phyloP scores from a whole-genome alignment of 345 rosid species.

The Physaria fendleri region DNA sequence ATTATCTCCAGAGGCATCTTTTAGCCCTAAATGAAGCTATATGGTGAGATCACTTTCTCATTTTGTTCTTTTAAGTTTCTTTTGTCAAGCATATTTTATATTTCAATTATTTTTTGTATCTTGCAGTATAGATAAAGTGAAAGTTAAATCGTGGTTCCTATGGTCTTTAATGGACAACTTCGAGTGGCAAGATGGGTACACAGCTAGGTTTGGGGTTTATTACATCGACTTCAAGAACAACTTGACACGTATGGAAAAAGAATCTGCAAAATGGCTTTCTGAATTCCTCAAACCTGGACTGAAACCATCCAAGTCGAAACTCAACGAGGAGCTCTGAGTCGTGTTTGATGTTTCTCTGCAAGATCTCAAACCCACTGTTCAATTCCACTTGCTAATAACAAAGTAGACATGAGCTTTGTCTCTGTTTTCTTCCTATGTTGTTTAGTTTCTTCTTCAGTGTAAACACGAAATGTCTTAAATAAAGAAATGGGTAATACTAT shows the following conservation, averaged over 20 bases:
- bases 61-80: not conserved
- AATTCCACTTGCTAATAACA: not conserved
- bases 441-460: not conserved
- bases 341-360: not conserved
- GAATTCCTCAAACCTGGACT: slow-evolving; percentile 21
- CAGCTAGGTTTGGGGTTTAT: slow-evolving; percentile 28
- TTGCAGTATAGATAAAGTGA: slow-evolving; percentile 26
- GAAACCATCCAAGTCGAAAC: slow-evolving; percentile 6
- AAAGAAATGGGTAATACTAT: slow-evolving; percentile 11
- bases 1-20: slow-evolving; percentile 28
- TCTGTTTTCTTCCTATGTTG: not conserved
- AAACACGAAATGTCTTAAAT: not conserved
- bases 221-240: slow-evolving; percentile 24
- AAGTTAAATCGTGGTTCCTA: slow-evolving; percentile 20
- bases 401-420: not conserved
- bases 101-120: not conserved
- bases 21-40: slow-evolving; percentile 16
- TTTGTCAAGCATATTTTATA: not conserved
- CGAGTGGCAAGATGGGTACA: slow-evolving; percentile 34
- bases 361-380: not conserved
- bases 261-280: slow-evolving; percentile 25
- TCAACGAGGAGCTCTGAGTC: slow-evolving; percentile 19
- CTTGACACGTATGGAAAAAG: slow-evolving; percentile 27
- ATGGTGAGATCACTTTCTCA: slow-evolving; percentile 2
- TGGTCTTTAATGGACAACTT: slow-evolving; percentile 33